Conservation (phyloP, 1,284 basidiomycete species). For the Anthracocystis walkeri region DNA sequence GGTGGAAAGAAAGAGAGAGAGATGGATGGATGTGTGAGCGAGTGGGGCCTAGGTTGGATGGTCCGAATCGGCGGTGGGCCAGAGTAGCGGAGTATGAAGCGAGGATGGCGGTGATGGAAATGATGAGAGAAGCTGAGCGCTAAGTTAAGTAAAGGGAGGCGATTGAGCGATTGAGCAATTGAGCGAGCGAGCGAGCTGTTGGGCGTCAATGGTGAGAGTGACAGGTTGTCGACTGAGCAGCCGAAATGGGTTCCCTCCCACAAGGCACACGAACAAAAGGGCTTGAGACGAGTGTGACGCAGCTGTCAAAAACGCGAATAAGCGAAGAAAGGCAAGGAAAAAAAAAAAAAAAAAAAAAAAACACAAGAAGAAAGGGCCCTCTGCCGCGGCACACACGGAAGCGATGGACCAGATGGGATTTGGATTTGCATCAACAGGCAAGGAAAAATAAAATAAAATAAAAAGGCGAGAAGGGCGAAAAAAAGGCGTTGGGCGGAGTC, state of each 20-base stretch:
- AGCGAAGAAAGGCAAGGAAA: neutral
- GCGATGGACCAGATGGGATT: too few relatives aligned
- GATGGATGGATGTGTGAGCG: slow-evolving; percentile 4
- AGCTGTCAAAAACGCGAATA: neutral
- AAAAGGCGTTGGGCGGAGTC: neutral
- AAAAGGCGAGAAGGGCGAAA: slow-evolving; percentile 1
- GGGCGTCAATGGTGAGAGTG: too few relatives aligned
- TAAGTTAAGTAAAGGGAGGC: slow-evolving; percentile 2
- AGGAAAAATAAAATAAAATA: neutral
- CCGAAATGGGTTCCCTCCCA: too few relatives aligned
- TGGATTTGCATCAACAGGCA: neutral
- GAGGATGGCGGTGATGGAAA: slow-evolving; percentile 34
- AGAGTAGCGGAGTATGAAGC: slow-evolving; percentile 4
- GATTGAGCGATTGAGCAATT: slow-evolving; percentile 5
- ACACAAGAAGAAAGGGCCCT: neutral
- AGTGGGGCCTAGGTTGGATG: slow-evolving; percentile 4
- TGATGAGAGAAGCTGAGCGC: slow-evolving; percentile 5
- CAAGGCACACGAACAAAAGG: neutral
- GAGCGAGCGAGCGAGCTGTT: neutral
- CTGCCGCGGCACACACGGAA: too few relatives aligned
- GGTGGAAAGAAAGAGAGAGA: neutral
- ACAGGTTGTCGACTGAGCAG: too few relatives aligned
- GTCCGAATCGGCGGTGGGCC: slow-evolving; percentile 27
- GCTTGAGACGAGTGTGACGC: slow-evolving; percentile 6
- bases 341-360: neutral